These are phyloP conservation scores for Agastache rugosa DNA, from an alignment of 257 asterid genomes.

Conservation along the genomic window DNA sequence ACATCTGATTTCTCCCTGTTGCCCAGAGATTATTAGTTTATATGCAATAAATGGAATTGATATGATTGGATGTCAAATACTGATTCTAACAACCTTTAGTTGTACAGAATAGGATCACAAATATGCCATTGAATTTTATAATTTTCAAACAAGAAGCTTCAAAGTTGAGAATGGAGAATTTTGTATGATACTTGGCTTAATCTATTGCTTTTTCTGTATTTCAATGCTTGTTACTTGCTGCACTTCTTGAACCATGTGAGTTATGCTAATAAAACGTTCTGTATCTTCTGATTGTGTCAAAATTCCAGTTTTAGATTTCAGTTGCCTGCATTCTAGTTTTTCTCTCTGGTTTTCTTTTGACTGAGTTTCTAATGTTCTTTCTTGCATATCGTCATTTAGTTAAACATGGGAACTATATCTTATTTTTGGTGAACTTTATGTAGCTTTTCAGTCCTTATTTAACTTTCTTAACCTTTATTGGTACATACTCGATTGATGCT, in stretches of 20 bases:
- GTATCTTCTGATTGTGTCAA: neutral
- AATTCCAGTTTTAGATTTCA: slow-evolving; percentile 11
- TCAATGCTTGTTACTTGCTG: neutral
- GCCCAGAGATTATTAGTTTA: neutral
- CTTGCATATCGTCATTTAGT: slow-evolving; percentile 23
- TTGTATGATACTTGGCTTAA: neutral
- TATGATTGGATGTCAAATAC: neutral
- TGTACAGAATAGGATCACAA: slow-evolving; percentile 1
- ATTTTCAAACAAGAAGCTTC: neutral
- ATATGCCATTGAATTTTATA: slow-evolving; percentile 18
- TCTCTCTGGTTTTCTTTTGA: neutral
- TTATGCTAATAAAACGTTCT: neutral
- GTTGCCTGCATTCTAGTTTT: neutral
- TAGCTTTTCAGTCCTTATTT: slow-evolving; percentile 15
- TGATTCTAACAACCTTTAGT: neutral
- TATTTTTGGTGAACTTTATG: neutral
- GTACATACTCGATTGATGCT: slow-evolving; percentile 95
- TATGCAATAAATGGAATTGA: neutral
- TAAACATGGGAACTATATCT: slow-evolving; percentile 18
- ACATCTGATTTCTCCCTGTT: neutral
- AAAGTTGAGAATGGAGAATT: slow-evolving; percentile 17
- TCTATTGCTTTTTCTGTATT: slow-evolving; percentile 29
- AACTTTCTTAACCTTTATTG: slow-evolving; percentile 55
- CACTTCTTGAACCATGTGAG: slow-evolving; percentile 1
- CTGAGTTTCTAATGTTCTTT: neutral